phyloP scores from a whole-genome alignment of 2,329 filamentous ascomycete genomes.

The Penicillium sp. region DNA sequence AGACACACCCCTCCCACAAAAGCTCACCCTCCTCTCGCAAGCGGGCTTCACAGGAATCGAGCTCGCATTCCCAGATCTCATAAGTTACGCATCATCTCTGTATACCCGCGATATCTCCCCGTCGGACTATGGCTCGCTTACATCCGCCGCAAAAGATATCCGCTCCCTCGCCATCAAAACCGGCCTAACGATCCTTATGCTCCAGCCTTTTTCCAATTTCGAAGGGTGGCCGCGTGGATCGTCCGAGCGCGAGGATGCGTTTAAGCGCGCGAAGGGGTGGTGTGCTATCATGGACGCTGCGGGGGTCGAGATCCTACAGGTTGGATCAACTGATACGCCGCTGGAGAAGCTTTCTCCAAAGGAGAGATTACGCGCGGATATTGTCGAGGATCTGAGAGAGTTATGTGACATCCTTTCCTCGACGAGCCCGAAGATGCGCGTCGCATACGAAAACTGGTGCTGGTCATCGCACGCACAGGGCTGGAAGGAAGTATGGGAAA shows the following conservation, averaged over 20 bases:
- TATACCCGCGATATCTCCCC: conserved; percentile 57
- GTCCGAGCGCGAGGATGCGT: conserved; percentile 64
- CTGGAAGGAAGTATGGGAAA: conserved; percentile 73
- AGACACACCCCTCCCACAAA: conserved; percentile 42
- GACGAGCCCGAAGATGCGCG: conserved; percentile 55
- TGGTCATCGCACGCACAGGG: conserved; percentile 73
- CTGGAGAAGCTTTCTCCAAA: neutral
- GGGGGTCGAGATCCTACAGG: conserved; percentile 73
- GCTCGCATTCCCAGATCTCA: conserved; percentile 74
- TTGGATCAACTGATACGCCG: conserved; percentile 50
- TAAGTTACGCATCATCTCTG: conserved; percentile 63
- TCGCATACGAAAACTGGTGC: conserved; percentile 84
- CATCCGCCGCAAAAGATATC: conserved; percentile 60
- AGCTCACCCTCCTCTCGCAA: conserved; percentile 43
- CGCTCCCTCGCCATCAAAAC: conserved; percentile 59
- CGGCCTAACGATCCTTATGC: conserved; percentile 67
- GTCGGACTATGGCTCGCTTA: conserved; percentile 65
- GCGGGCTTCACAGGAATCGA: conserved; percentile 68
- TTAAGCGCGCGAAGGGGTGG: conserved; percentile 68
- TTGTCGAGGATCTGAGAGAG: conserved; percentile 66
- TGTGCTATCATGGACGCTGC: conserved; percentile 71
- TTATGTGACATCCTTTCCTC: conserved; percentile 66
- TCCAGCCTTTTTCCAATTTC: conserved; percentile 78
- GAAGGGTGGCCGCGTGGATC: conserved; percentile 72
- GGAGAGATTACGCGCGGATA: conserved; percentile 36